A percentile compares a stretch with the other conserved stretches of the same genome.
Conservation (phyloP, 208 protist species). For the Leishmania lainsoni region DNA sequence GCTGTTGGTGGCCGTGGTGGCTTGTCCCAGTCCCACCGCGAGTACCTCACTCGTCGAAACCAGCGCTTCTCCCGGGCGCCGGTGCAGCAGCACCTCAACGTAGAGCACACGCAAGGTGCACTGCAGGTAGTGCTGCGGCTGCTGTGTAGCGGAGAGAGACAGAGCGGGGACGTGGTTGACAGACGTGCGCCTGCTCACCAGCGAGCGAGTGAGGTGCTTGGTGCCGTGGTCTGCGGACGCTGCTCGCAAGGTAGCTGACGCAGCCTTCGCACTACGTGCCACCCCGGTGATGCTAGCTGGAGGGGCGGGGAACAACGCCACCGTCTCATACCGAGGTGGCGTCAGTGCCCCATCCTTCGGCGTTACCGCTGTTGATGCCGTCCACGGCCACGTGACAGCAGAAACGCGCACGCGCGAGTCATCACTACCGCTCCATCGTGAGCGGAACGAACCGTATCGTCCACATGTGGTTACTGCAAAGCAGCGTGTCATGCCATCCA, state of each 20-base stretch:
- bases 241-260: background rate
- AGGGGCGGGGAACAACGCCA: background rate
- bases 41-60: constrained; percentile 43
- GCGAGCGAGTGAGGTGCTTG: background rate
- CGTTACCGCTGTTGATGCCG: background rate
- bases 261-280: background rate
- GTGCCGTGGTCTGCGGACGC: background rate
- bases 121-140: constrained; percentile 31
- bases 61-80: constrained; percentile 30
- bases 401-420: constrained; percentile 16
- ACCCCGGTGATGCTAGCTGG: background rate
- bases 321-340: background rate
- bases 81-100: constrained; percentile 56
- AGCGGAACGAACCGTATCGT: background rate
- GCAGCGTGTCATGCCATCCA: constrained; percentile 5
- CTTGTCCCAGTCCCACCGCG: constrained; percentile 59
- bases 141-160: constrained; percentile 18
- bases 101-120: constrained; percentile 41
- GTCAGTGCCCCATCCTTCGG: background rate
- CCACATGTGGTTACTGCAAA: background rate
- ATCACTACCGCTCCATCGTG: background rate
- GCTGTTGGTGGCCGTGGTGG: constrained; percentile 24
- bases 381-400: constrained; percentile 31
- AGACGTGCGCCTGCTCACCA: background rate
- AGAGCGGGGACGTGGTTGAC: constrained; percentile 8